phyloP scores from a whole-genome alignment of 2,329 filamentous ascomycete genomes.

The Ascochyta viciae-villosae region DNA sequence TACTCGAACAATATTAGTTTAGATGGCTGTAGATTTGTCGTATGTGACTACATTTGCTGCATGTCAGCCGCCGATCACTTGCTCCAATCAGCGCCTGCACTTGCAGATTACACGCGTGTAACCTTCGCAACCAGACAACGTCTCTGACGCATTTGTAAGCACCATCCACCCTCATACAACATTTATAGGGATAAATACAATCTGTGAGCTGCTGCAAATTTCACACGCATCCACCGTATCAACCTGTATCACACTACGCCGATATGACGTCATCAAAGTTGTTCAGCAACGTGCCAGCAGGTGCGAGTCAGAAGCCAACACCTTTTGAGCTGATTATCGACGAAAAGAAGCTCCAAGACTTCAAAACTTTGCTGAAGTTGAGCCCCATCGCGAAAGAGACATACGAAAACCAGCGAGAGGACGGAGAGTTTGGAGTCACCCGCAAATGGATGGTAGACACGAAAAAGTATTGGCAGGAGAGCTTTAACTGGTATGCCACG shows the following conservation, averaged over 20 bases:
- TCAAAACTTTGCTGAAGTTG: slow-evolving; percentile 38
- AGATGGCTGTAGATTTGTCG: not conserved
- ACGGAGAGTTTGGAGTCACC: slow-evolving; percentile 42
- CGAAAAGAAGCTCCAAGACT: slow-evolving; percentile 38
- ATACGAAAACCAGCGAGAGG: slow-evolving; percentile 37
- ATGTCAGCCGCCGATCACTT: slow-evolving; percentile 11
- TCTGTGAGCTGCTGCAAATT: not conserved
- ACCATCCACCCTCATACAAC: not conserved
- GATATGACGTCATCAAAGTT: slow-evolving; percentile 27
- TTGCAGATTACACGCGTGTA: slow-evolving; percentile 16
- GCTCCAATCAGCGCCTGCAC: not conserved
- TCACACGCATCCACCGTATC: not conserved
- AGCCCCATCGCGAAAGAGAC: slow-evolving; percentile 41
- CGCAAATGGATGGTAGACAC: slow-evolving; percentile 39
- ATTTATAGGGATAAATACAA: not conserved
- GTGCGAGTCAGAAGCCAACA: slow-evolving; percentile 24
- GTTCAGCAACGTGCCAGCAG: slow-evolving; percentile 24
- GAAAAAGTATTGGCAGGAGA: slow-evolving; percentile 39
- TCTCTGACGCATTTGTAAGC: slow-evolving; percentile 8
- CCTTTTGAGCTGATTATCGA: slow-evolving; percentile 36
- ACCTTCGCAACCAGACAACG: not conserved
- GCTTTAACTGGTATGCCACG: slow-evolving; percentile 45
- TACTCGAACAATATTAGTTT: no score
- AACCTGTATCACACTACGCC: not conserved
- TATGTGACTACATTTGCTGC: not conserved